phyloP scores from a whole-genome alignment of 2,329 filamentous ascomycete species.

The Cladosporium austrohemisphaericum region DNA sequence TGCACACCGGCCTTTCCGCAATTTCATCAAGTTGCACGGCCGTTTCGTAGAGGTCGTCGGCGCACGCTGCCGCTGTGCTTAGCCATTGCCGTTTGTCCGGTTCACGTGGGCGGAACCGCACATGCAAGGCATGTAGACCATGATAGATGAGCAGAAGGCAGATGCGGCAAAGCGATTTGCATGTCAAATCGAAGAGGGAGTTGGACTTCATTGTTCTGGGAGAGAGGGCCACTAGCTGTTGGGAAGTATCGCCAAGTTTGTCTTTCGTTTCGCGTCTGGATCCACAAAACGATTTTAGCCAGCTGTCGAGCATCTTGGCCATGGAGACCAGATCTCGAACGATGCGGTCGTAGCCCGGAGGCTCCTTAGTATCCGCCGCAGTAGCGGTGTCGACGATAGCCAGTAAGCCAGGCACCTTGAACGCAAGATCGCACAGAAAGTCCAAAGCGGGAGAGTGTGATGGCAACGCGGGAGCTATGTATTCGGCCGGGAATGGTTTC shows the following conservation, averaged over 20 bases:
- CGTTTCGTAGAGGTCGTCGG: not conserved
- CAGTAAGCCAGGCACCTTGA: not conserved
- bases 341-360: not conserved
- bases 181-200: not conserved
- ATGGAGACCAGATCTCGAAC: not conserved
- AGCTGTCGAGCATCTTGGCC: not conserved
- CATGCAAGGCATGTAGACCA: not conserved
- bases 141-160: slow-evolving; percentile 4
- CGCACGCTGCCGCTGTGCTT: not conserved
- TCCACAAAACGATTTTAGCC: slow-evolving; percentile 1
- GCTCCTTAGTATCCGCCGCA: not conserved
- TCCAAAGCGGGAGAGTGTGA: not conserved
- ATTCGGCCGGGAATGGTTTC: not conserved
- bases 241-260: too few species aligned
- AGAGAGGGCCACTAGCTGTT: too few species aligned
- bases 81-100: not conserved
- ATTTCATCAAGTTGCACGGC: not conserved
- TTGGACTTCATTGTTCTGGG: not conserved
- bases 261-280: not conserved
- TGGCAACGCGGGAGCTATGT: not conserved
- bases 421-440: slow-evolving; percentile 4
- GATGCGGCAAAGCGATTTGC: slow-evolving; percentile 1
- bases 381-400: not conserved
- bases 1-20: slow-evolving; percentile 4
- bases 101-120: too few species aligned